These are phyloP conservation scores for Cercospora sp. DNA, from an alignment of 2,329 filamentous ascomycete species.

Conservation along the genomic window DNA sequence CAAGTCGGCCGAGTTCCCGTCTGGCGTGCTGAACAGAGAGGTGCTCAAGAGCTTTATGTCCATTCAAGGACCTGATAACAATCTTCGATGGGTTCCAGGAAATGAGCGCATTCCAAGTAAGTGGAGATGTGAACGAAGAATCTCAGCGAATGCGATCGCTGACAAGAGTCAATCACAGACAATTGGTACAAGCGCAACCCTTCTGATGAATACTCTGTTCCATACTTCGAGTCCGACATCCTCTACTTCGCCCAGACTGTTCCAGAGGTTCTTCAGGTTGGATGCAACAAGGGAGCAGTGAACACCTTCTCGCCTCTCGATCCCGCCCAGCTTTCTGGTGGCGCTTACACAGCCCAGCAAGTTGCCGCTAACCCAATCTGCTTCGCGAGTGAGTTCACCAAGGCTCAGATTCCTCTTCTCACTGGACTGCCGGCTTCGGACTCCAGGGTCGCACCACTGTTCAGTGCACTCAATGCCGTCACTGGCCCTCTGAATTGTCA, in stretches of 20 bases:
- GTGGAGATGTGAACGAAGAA: background rate
- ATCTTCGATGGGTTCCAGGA: slow-evolving; percentile 38
- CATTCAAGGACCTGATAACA: slow-evolving; percentile 39
- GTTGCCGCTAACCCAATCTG: slow-evolving; percentile 33
- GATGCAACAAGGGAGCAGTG: slow-evolving; percentile 42
- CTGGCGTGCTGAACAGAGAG: slow-evolving; percentile 41
- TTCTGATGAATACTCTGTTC: slow-evolving; percentile 36
- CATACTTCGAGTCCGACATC: slow-evolving; percentile 34
- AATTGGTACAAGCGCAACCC: slow-evolving; percentile 42
- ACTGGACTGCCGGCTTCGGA: slow-evolving; percentile 22
- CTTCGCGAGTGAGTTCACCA: slow-evolving; percentile 32
- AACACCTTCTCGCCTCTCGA: slow-evolving; percentile 41
- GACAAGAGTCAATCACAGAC: slow-evolving; percentile 39
- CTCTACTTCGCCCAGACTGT: slow-evolving; percentile 33
- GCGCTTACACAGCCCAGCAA: slow-evolving; percentile 45
- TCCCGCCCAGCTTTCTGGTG: slow-evolving; percentile 40
- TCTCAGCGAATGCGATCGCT: too few species aligned
- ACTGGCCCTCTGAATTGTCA: slow-evolving; percentile 27
- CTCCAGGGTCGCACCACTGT: slow-evolving; percentile 17
- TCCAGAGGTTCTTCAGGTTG: slow-evolving; percentile 37
- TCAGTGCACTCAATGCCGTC: slow-evolving; percentile 16
- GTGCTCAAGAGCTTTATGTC: slow-evolving; percentile 46
- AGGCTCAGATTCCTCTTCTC: slow-evolving; percentile 28
- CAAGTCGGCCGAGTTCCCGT: slow-evolving; percentile 43
- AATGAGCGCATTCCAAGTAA: slow-evolving; percentile 45